These are phyloP conservation scores for Antitrichia curtipendula DNA, from an alignment of 225 moss, liverwort and hornwort genomes.

Conservation along the genomic window DNA sequence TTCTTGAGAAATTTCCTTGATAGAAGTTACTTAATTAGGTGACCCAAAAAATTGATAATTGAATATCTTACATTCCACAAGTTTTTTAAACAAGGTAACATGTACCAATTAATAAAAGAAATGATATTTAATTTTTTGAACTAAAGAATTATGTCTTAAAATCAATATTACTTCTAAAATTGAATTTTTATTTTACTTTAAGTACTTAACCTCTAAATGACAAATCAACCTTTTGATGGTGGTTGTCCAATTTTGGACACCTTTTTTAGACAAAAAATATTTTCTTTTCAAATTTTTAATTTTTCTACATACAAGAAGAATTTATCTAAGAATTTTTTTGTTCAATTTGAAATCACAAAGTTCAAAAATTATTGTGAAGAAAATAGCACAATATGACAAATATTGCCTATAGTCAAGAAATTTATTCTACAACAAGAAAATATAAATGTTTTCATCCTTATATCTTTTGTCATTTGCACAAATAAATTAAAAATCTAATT, in stretches of 20 bases:
- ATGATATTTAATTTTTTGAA: neutral
- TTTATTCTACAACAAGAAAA: fast-evolving
- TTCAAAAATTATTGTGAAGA: neutral
- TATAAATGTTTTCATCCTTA: neutral
- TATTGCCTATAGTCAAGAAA: neutral
- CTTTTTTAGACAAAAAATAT: neutral
- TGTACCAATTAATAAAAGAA: neutral
- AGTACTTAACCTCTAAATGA: neutral
- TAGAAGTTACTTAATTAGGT: too few relatives aligned
- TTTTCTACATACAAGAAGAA: too few relatives aligned
- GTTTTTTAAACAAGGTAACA: neutral
- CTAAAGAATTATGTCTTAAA: neutral
- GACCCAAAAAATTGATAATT: neutral
- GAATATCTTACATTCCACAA: neutral
- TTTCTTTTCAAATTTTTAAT: too few relatives aligned
- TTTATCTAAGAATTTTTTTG: neutral
- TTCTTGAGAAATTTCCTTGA: neutral
- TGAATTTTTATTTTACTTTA: neutral
- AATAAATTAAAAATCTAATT: too few relatives aligned
- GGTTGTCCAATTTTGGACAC: fast-evolving
- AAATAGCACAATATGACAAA: neutral
- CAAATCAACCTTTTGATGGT: neutral
- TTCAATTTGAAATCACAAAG: neutral
- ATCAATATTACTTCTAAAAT: too few relatives aligned
- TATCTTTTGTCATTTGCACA: neutral